Evolutionary conservation across 768 basidiomycete genomes (phyloP).

Genomic region (Leccinum subtestaceum): DNA sequence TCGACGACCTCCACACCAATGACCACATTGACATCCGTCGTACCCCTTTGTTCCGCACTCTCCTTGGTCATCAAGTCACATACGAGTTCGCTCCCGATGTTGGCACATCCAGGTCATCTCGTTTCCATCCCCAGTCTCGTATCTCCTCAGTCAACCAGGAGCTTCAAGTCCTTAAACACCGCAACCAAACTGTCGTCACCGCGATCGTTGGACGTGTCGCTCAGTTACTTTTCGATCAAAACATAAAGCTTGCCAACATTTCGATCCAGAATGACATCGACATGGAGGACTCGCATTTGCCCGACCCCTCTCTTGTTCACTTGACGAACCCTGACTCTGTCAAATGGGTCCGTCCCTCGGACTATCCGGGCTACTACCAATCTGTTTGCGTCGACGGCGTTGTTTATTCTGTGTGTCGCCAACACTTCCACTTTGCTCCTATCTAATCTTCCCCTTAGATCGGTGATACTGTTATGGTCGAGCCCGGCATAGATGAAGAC

Average conservation of each 20-base stretch:
- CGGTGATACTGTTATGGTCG: conserved; percentile 64
- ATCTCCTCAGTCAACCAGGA: conserved; percentile 16
- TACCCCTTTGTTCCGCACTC: conserved; percentile 41
- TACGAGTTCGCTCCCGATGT: conserved; percentile 21
- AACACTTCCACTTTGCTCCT: neutral
- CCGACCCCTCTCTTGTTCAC: conserved; percentile 21
- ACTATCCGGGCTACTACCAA: conserved; percentile 35
- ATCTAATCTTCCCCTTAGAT: conserved; percentile 37
- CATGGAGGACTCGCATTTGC: conserved; percentile 14
- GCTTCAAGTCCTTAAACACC: conserved; percentile 37
- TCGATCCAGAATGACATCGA: conserved; percentile 27
- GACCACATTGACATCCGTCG: conserved; percentile 33
- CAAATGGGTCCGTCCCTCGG: conserved; percentile 32
- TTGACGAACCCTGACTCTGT: conserved; percentile 33
- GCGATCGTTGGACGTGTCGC: conserved; percentile 47
- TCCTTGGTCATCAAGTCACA: conserved; percentile 27
- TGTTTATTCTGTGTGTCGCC: conserved; percentile 46
- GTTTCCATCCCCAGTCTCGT: conserved; percentile 13
- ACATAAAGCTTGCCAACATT: conserved; percentile 39
- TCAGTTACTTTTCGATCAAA: conserved; percentile 44
- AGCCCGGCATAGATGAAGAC: conserved; percentile 51
- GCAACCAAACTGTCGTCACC: conserved; percentile 41
- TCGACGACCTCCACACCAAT: conserved; percentile 39
- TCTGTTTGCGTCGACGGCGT: conserved; percentile 57
- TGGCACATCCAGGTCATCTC: conserved; percentile 17